phyloP scores from a whole-genome alignment of 2,329 filamentous ascomycete genomes.

The Aureobasidium lini region DNA sequence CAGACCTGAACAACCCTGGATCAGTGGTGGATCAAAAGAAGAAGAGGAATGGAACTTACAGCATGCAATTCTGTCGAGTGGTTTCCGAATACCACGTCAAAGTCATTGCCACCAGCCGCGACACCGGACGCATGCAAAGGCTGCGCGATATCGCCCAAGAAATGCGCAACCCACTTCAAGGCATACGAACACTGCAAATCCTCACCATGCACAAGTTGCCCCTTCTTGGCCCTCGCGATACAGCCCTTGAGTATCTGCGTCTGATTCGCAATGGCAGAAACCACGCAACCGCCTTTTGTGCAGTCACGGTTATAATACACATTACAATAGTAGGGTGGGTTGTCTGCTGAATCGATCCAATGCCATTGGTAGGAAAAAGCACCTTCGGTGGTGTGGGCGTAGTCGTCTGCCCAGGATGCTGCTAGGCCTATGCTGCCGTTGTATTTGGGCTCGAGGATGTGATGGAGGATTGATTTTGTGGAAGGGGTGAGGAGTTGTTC shows the following conservation, averaged over 20 bases:
- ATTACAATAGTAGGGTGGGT: constrained; percentile 26
- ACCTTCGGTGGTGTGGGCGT: constrained; percentile 32
- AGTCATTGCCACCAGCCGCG: constrained; percentile 32
- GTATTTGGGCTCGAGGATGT: constrained; percentile 34
- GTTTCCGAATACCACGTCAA: constrained; percentile 30
- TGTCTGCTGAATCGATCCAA: constrained; percentile 33
- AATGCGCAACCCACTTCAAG: constrained; percentile 36
- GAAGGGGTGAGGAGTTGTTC: constrained; percentile 29
- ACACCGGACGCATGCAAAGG: constrained; percentile 34
- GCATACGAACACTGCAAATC: constrained; percentile 34
- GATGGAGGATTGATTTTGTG: constrained; percentile 25
- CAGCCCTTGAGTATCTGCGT: constrained; percentile 32
- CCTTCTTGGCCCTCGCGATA: constrained; percentile 25
- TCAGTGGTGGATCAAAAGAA: not conserved
- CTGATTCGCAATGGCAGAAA: constrained; percentile 36
- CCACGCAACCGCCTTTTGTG: constrained; percentile 32
- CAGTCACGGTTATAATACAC: constrained; percentile 33
- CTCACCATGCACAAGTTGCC: constrained; percentile 19
- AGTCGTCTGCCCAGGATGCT: constrained; percentile 34
- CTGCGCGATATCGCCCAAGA: constrained; percentile 35
- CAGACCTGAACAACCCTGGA: constrained; percentile 26
- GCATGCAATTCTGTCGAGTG: constrained; percentile 30
- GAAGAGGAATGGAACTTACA: constrained; percentile 18
- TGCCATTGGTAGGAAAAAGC: constrained; percentile 37
- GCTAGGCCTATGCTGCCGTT: constrained; percentile 32